Evolutionary conservation across 2,329 filamentous ascomycete genomes (phyloP), one percentile per base, ranked within the genome.

Genomic region (Cordyceps javanica): DNA sequence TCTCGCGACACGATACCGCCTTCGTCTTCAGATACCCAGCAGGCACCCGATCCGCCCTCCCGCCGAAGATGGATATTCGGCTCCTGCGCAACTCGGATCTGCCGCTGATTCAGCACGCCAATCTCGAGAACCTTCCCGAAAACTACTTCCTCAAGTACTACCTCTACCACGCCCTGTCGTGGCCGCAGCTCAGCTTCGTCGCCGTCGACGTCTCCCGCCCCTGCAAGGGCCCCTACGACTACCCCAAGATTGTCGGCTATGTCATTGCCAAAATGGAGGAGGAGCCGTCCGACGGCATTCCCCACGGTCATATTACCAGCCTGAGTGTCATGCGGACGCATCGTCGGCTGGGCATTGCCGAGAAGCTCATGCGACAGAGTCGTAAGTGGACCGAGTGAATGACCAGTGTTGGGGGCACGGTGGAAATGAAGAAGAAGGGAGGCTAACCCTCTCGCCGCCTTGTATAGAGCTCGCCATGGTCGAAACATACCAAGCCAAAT

Each of bases 131-230:
- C 79, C 83, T 99, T 55, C 94, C 94, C 63, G 94, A 99, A 76
- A 99, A 99, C 81, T 99, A 99, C 83, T 97, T 97, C 74, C 90
- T 96, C 76, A 99, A 99, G 82, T 99, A 99, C 82, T 99, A 99
- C 79, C 86, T 99, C 69, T 99, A 99, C 83, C 94, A 99, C 76
- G 92, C 93, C 16, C 86, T 97, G 64, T 96, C 91, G 66, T 99
- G 94, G 94, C 94, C 94, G 46, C 93, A 97, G 76, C 85, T 99
- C 63, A 93, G 88, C 75, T 97, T 92, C 75, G 93, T 99, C 58
- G 94, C 94, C 65, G 91, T 99, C 67, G 93, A 97, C 73, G 87
- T 92, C 59, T 89, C 88, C 21, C 85, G 91, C 36, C 89, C 91
- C 34, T 82, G 82, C 65, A 87, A 87, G 70, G 85, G 87, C 0